Base-by-base conservation (phyloP, 2,329 filamentous ascomycete genomes). In the Cercospora nicotianae region DNA sequence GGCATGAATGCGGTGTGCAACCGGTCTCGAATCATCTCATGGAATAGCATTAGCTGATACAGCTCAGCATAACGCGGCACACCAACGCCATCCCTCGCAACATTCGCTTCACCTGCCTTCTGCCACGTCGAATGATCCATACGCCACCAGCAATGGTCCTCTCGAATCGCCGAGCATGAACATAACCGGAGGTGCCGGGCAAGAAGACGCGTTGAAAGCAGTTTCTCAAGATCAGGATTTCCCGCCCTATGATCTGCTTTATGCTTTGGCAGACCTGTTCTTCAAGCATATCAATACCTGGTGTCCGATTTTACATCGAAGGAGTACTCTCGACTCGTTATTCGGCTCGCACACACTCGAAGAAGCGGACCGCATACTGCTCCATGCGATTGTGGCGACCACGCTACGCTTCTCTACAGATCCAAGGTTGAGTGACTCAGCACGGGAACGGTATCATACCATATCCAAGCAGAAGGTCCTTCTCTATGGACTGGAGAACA, bases 321-420 rank as follows among this genome's bases (percentile, higher is more conserved):
- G 91, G 75, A 89, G 90, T 3, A 96, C 93, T 0, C 80, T 97
- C 8, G 75, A 96, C 73, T 88, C 89, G 0, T 84, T 97, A 0
- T 97, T 97, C 73, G 92, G 92, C 0, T 87, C 90, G 1, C 87
- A 89, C 0, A 87, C 89, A 1, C 82, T 95, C 1, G 91, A 94
- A 42, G 92, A 96, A 79, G 89, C 90, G 1, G 93, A 97, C 76
- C 86, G 90, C 51, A 90, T 96, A 64, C 83, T 97, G 13, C 83
- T 97, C 5, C 92, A 96, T 78, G 91, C 94, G 5, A 96, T 97
- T 65, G 92, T 97, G 3, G 93, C 93, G 1, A 95, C 93, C 0
- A 94, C 93, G 0, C 82, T 97, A 70, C 89, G 92, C 30, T 97
- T 93, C 77, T 96, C 92, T 0, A 90, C 87, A 3, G 93, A 97